A percentile compares a stretch with the other conserved stretches of the same genome.
Evolutionary conservation across 176 grass and related monocot species (phyloP).

Genomic region (Oryza rufipogon): DNA sequence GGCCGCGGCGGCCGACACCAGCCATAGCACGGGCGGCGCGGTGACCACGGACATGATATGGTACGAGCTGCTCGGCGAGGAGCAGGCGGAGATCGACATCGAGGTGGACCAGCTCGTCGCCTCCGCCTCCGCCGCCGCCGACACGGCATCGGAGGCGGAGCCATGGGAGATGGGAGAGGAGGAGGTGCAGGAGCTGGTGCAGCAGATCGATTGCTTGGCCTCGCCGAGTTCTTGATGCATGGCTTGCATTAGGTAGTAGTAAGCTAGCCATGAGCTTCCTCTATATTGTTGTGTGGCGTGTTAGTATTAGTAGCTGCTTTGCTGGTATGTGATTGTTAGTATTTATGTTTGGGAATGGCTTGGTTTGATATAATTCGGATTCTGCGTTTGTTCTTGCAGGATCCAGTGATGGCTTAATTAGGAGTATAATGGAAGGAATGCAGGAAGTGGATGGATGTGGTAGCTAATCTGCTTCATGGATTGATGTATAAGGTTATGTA

Average conservation of each 20-base stretch:
- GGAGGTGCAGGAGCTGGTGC: slow-evolving; percentile 53
- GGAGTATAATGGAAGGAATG: neutral
- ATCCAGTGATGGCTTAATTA: slow-evolving; percentile 27
- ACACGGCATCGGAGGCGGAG: neutral
- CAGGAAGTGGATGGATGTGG: slow-evolving; percentile 1
- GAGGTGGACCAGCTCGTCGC: slow-evolving; percentile 50
- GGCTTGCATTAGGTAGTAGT: no score
- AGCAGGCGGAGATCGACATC: slow-evolving; percentile 44
- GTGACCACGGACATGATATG: slow-evolving; percentile 59
- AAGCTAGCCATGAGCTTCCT: neutral
- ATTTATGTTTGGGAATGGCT: neutral
- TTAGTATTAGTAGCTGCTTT: neutral
- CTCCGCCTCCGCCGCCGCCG: neutral
- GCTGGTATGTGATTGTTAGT: neutral
- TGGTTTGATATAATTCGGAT: slow-evolving; percentile 37
- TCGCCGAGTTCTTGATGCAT: slow-evolving; percentile 27
- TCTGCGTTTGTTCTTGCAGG: slow-evolving; percentile 45
- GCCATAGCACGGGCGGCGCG: neutral
- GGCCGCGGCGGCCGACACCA: neutral
- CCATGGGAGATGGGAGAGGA: slow-evolving; percentile 42
- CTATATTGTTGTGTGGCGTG: neutral
- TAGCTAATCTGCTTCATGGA: neutral
- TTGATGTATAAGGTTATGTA: neutral
- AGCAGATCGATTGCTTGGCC: slow-evolving; percentile 40
- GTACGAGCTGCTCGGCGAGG: slow-evolving; percentile 52